Percentiles rank a stretch among this genome's conserved stretches.
Conservation (phyloP, 2,329 filamentous ascomycete genomes). For the Rhinocladiella mackenziei region DNA sequence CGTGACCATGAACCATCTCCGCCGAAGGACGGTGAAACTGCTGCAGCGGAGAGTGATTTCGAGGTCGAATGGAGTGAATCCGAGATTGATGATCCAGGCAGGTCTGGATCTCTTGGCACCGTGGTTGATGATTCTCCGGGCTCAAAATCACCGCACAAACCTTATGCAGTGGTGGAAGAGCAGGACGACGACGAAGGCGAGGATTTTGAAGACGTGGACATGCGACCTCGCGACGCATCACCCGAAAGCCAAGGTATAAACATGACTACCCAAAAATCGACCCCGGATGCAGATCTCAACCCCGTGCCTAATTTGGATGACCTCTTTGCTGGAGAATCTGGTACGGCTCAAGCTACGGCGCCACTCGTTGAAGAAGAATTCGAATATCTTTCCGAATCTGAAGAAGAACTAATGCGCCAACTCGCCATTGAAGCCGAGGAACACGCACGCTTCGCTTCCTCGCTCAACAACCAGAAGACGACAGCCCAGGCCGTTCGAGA, state of each 20-base stretch:
- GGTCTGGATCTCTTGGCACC: constrained; percentile 22
- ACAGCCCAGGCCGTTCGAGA: constrained; percentile 66
- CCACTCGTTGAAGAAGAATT: constrained; percentile 34
- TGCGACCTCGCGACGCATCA: constrained; percentile 7
- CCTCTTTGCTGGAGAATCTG: not conserved
- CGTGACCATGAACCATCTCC: constrained; percentile 14
- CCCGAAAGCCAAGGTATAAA: no score
- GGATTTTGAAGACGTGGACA: constrained; percentile 23
- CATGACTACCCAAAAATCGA: no score
- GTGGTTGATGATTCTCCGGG: constrained; percentile 5
- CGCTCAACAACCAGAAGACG: constrained; percentile 65
- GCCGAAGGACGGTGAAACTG: not conserved
- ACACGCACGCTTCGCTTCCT: constrained; percentile 85
- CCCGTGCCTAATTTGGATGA: no score
- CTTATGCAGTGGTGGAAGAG: constrained; percentile 22
- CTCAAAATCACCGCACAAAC: not conserved
- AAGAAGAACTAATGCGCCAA: constrained; percentile 80
- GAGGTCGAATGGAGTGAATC: constrained; percentile 34
- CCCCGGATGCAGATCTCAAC: no score
- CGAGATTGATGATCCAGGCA: constrained; percentile 29
- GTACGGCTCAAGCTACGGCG: not conserved
- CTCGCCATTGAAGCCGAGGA: constrained; percentile 89
- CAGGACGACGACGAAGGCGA: constrained; percentile 26
- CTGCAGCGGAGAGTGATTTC: constrained; percentile 15
- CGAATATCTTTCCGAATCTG: constrained; percentile 72